A percentile compares a stretch with the other conserved stretches of the same genome.
These are phyloP conservation scores for Fusarium equiseti DNA, from an alignment of 2,329 filamentous ascomycete genomes.

Conservation along the genomic window DNA sequence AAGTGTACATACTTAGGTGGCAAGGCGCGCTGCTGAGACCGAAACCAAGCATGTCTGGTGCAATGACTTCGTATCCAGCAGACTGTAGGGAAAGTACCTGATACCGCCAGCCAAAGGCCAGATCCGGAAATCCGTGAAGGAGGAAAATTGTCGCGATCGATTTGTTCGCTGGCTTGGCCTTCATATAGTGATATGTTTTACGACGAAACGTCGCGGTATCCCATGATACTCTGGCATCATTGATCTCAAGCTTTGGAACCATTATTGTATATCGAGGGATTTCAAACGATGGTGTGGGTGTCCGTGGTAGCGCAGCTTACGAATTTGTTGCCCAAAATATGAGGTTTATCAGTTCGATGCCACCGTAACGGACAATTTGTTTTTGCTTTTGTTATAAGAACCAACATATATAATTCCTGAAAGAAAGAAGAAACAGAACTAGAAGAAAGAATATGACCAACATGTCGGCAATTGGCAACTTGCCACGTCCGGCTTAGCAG, in stretches of 20 bases:
- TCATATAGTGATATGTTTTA: conserved; percentile 70
- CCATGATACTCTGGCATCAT: conserved; percentile 9
- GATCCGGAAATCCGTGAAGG: conserved; percentile 82
- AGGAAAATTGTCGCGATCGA: conserved; percentile 57
- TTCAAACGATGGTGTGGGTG: too few species aligned
- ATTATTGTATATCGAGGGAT: too few species aligned
- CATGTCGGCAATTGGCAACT: too few species aligned
- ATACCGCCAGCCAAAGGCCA: conserved; percentile 83
- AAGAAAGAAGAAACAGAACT: too few species aligned
- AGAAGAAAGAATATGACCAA: too few species aligned
- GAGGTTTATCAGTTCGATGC: too few species aligned
- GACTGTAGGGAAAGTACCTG: conserved; percentile 79
- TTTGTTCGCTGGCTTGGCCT: conserved; percentile 57
- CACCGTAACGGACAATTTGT: too few species aligned
- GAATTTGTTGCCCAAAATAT: too few species aligned
- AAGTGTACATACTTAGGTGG: neutral
- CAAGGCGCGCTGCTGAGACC: conserved; percentile 75
- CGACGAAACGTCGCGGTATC: conserved; percentile 4
- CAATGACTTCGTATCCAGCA: conserved; percentile 79
- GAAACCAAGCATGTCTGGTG: conserved; percentile 85
- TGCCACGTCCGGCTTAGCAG: too few species aligned
- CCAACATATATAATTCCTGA: too few species aligned
- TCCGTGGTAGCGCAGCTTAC: too few species aligned
- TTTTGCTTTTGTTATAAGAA: too few species aligned
- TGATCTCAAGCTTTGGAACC: conserved; percentile 1